Base-by-base conservation (phyloP, 2,329 filamentous ascomycete species). In the Akanthomyces dipterigenus region DNA sequence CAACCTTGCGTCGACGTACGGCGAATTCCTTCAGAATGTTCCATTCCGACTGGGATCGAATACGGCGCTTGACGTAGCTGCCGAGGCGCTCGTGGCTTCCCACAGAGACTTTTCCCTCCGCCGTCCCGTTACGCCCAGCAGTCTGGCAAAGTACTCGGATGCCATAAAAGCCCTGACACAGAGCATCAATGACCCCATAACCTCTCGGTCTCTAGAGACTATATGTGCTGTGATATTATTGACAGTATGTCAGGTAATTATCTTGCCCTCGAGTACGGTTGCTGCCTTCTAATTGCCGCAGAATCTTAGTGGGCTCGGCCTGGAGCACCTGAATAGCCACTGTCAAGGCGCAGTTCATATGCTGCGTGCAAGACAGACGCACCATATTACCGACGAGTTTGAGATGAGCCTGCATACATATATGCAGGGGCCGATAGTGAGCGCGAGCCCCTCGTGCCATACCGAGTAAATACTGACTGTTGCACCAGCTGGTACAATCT, bases 301-400 rank as follows among this genome's bases (percentile, higher is more conserved):
- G 57, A 60, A 60, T 46, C 57, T 60, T 6, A 54, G 57, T 38
- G 57, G 57, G 8, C 28, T 60, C 2, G 40, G 49, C 28, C 57
- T 60, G 16, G n/a, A 60, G 28, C 57, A 60, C 46, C 49, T 60
- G 5, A 60, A 26, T 16, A 60, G 57, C 57, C 57, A 60, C 20
- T 60, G 57, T 49, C 57, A 60, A 36, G 57, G 49, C 26, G 57
- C 57, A 2, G 40, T 60, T 34, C 38, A 53, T 24, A 60, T 60
- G 57, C 12, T 60, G 40, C 48, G 38, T 28, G 16, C 24, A 42
- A 53, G 57, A 26, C 38, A 46, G 28, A 2, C 48, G 5, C 28
- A 22, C 11, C 14, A 36, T 9, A 14, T 28, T 9, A 34, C 18
- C 2, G 49, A 54, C 16, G 57, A 38, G 26, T 53, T 54, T 20